Conservation (phyloP, 2,329 filamentous ascomycete species). For the Magnaporthales sp. region DNA sequence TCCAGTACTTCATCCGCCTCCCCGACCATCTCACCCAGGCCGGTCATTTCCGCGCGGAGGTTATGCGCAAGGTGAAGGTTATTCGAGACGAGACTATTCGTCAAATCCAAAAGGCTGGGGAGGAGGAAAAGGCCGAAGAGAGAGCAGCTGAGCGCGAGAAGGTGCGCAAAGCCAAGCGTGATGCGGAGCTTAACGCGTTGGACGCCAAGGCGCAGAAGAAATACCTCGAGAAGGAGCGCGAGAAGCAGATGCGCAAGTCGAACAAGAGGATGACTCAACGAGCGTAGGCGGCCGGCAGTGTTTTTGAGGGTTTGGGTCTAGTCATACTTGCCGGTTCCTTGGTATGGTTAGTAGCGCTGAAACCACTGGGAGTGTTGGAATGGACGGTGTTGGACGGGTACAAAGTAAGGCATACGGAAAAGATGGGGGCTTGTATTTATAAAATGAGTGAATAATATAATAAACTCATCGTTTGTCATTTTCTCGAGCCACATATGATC, state of each 20-base stretch:
- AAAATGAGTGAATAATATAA: neutral
- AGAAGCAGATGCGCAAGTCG: slow-evolving; percentile 56
- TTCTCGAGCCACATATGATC: neutral
- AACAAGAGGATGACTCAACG: slow-evolving; percentile 47
- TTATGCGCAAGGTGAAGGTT: slow-evolving; percentile 71
- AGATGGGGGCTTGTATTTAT: neutral
- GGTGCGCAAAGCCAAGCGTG: slow-evolving; percentile 82
- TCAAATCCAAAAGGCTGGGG: slow-evolving; percentile 70
- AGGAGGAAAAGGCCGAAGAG: slow-evolving; percentile 76
- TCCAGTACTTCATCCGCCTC: slow-evolving; percentile 76
- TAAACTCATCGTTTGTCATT: neutral
- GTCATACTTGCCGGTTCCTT: neutral
- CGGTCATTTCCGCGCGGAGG: slow-evolving; percentile 85
- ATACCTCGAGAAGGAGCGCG: slow-evolving; percentile 71
- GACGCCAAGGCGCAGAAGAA: slow-evolving; percentile 81
- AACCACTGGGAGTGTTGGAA: neutral
- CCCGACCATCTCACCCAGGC: slow-evolving; percentile 68
- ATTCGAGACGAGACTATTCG: slow-evolving; percentile 73
- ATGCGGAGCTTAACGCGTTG: slow-evolving; percentile 67
- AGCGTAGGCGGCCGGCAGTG: slow-evolving; percentile 13
- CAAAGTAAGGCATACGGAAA: neutral
- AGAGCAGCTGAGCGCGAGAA: slow-evolving; percentile 62
- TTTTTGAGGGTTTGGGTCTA: neutral
- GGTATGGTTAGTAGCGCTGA: neutral
- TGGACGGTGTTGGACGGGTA: neutral